These are phyloP conservation scores for Gossypium turneri DNA, from an alignment of 345 rosid genomes.

Conservation along the genomic window DNA sequence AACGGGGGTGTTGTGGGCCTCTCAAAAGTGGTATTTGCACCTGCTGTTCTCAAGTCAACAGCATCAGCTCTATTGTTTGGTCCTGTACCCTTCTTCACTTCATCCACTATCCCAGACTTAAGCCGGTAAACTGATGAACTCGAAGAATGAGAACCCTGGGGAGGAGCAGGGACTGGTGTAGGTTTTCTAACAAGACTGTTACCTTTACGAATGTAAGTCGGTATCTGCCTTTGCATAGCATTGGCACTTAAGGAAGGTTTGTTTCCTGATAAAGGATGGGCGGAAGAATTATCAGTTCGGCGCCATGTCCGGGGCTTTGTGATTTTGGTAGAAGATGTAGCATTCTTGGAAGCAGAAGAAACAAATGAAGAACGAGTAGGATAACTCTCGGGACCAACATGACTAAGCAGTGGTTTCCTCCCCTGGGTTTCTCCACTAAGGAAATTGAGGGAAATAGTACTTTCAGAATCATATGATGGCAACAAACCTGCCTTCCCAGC, in stretches of 20 bases:
- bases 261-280: slow-evolving; percentile 31
- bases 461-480: slow-evolving; percentile 32
- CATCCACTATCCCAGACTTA: slow-evolving; percentile 34
- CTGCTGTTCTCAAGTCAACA: slow-evolving; percentile 35
- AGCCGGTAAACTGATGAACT: slow-evolving; percentile 41
- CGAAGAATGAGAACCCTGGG: slow-evolving; percentile 33
- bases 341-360: slow-evolving; percentile 40
- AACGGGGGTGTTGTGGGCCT: slow-evolving; percentile 54
- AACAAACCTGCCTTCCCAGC: slow-evolving; percentile 25
- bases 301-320: slow-evolving; percentile 75
- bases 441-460: slow-evolving; percentile 23
- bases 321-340: slow-evolving; percentile 38
- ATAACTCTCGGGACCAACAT: slow-evolving; percentile 37
- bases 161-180: slow-evolving; percentile 32
- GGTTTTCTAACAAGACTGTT: slow-evolving; percentile 88
- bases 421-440: slow-evolving; percentile 33
- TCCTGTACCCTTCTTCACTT: slow-evolving; percentile 42
- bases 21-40: slow-evolving; percentile 35
- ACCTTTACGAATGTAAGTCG: slow-evolving; percentile 81
- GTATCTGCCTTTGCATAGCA: slow-evolving; percentile 38
- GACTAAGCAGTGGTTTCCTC: slow-evolving; percentile 36
- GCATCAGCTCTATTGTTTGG: slow-evolving; percentile 34
- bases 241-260: slow-evolving; percentile 36
- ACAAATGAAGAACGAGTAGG: slow-evolving; percentile 38
- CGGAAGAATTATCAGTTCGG: slow-evolving; percentile 39